Evolutionary conservation across 164 flowering plant species (phyloP).

Genomic region (Buxus sempervirens): DNA sequence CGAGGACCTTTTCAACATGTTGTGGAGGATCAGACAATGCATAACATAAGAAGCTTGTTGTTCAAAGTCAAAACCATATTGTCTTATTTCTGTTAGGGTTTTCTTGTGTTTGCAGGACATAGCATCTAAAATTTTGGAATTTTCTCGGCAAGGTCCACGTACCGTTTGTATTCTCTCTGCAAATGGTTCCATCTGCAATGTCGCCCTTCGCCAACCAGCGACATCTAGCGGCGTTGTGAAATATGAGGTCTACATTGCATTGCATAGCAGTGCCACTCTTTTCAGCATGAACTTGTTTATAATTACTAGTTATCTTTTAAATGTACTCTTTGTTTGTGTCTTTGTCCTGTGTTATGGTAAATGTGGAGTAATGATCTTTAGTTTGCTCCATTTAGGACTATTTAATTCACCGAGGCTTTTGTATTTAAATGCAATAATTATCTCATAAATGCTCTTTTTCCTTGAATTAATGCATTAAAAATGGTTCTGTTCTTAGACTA

Average conservation of each 20-base stretch:
- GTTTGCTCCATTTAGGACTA: too few species aligned
- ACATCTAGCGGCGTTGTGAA: conserved; percentile 60
- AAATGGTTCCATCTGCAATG: conserved; percentile 74
- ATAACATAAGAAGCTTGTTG: background rate
- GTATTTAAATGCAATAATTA: too few species aligned
- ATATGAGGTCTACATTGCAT: conserved; percentile 62
- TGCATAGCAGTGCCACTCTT: background rate
- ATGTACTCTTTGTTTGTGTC: background rate
- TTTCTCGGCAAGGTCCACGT: conserved; percentile 82
- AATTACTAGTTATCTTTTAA: background rate
- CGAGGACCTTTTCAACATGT: too few species aligned
- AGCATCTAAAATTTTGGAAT: conserved; percentile 67
- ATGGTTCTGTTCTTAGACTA: too few species aligned
- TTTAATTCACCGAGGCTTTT: too few species aligned
- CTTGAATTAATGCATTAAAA: too few species aligned
- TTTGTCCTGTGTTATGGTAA: background rate
- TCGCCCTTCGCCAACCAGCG: conserved; percentile 74
- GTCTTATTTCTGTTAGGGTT: background rate
- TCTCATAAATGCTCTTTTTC: too few species aligned
- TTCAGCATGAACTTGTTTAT: background rate
- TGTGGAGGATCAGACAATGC: too few species aligned
- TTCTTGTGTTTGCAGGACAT: conserved; percentile 53
- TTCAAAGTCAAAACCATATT: background rate
- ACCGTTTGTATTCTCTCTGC: conserved; percentile 88
- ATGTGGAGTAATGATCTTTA: too few species aligned